Percentiles rank a stretch among this genome's conserved stretches.
Conservation (phyloP, 176 grass and related monocot genomes). For the Raddia guianensis region DNA sequence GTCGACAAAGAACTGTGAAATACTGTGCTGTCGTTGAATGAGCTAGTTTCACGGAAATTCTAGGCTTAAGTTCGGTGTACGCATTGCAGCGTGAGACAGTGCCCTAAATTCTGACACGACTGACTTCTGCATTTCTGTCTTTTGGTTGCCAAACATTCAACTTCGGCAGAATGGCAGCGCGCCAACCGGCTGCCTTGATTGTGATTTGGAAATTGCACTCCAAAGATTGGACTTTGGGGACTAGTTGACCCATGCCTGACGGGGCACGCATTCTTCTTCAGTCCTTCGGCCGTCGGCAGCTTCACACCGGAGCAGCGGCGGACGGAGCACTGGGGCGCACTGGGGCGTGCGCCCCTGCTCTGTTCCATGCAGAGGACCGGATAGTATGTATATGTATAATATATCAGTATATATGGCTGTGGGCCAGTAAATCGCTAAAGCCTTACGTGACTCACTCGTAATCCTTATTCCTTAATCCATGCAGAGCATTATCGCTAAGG, state of each 20-base stretch:
- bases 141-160: constrained; percentile 9
- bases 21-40: background rate
- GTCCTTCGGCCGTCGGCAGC: background rate
- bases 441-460: too few species aligned
- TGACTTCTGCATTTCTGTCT: background rate
- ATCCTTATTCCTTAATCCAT: too few species aligned
- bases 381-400: too few species aligned
- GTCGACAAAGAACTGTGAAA: too few species aligned
- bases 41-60: background rate
- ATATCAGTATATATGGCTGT: too few species aligned
- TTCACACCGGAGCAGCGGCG: too few species aligned
- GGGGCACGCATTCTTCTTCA: constrained; percentile 1
- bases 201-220: constrained; percentile 8
- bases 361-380: too few species aligned
- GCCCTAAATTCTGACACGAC: background rate
- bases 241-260: constrained; percentile 17
- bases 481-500: too few species aligned
- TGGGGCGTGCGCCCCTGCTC: too few species aligned
- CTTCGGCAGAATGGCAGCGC: background rate
- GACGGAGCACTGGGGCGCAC: too few species aligned
- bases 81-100: background rate
- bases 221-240: background rate
- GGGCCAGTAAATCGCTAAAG: too few species aligned
- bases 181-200: constrained; percentile 20
- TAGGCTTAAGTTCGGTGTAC: constrained; percentile 17